Base-by-base conservation (phyloP, 768 basidiomycete species). In the Cytidiella melzeri region DNA sequence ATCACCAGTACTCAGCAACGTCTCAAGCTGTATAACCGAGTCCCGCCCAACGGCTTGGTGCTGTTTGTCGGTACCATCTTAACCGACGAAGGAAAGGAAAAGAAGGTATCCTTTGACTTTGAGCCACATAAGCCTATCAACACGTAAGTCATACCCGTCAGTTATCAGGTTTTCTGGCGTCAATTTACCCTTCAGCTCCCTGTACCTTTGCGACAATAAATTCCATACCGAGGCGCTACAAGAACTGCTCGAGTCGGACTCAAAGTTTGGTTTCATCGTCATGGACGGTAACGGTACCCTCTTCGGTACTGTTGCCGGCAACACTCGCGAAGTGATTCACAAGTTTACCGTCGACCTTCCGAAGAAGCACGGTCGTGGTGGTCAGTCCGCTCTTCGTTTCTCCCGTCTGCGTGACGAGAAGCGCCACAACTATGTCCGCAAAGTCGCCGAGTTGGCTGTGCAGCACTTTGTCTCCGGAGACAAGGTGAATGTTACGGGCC, bases 351-450 rank as follows among this genome's bases (percentile, higher is more conserved):
- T 99, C 64, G 96, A 98, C 69, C 79, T 98, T 9, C 96, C 96
- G 38, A 99, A 99, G 76, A 99, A 99, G 75, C 96, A 98, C 68
- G 95, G 95, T 55, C 93, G 96, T 76, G 96, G 96, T 81, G 96
- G 96, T 69, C 96, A 99, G 70, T 98, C 96, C 48, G 96, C 96
- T 21, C 80, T 98, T 39, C 96, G 96, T 87, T 99, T 99, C 82
- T 91, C 95, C 36, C 95, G 96, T 76, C 81, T 99, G 43, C 88
- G 96, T 63, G 96, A 97, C 67, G 96, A 99, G 73, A 96, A 96
- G 68, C 84, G 96, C 41, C 94, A 98, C 83, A 99, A 98, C 71
- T 99, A 99, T 67, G 95, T 99, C 45, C 88, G 96, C 61, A 99
- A 99, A 70, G 96, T 99, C 51, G 93, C 94, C 45, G 96, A 99